Percentiles rank a stretch among this genome's conserved stretches.
Conservation (phyloP, 2,329 filamentous ascomycete genomes). For the Calonectria fujianensis region DNA sequence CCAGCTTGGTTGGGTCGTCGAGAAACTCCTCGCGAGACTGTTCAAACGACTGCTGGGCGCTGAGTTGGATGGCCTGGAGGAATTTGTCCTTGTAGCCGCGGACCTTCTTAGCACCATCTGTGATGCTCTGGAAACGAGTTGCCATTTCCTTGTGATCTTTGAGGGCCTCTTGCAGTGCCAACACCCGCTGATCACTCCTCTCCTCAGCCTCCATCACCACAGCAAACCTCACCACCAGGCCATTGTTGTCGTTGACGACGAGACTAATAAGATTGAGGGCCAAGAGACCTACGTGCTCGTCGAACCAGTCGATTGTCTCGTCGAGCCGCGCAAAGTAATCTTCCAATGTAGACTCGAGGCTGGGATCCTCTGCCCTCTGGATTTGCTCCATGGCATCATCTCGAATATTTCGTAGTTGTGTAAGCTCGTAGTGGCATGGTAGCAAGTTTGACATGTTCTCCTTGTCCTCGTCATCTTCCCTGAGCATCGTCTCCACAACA, state of each 20-base stretch:
- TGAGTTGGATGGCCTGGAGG: constrained; percentile 84
- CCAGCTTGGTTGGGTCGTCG: constrained; percentile 86
- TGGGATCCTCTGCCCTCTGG: constrained; percentile 81
- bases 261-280: constrained; percentile 93
- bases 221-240: constrained; percentile 92
- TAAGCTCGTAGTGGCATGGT: constrained; percentile 92
- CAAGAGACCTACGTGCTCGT: constrained; percentile 92
- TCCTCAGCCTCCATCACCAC: constrained; percentile 97
- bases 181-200: constrained; percentile 93
- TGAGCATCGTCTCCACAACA: constrained; percentile 85
- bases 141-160: constrained; percentile 97
- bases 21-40: constrained; percentile 84
- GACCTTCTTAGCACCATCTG: constrained; percentile 91
- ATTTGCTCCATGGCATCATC: constrained; percentile 99
- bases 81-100: constrained; percentile 99
- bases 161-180: constrained; percentile 94
- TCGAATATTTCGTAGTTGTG: constrained; percentile 91
- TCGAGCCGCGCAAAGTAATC: constrained; percentile 94
- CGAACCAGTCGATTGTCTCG: constrained; percentile 93
- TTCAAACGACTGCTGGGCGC: constrained; percentile 84
- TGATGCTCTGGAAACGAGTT: constrained; percentile 94
- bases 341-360: constrained; percentile 87
- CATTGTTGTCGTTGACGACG: constrained; percentile 89
- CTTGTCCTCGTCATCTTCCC: constrained; percentile 87
- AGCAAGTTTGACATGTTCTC: constrained; percentile 96